These are phyloP conservation scores for Auriscalpium orientale DNA, from an alignment of 768 basidiomycete species.

Conservation along the genomic window DNA sequence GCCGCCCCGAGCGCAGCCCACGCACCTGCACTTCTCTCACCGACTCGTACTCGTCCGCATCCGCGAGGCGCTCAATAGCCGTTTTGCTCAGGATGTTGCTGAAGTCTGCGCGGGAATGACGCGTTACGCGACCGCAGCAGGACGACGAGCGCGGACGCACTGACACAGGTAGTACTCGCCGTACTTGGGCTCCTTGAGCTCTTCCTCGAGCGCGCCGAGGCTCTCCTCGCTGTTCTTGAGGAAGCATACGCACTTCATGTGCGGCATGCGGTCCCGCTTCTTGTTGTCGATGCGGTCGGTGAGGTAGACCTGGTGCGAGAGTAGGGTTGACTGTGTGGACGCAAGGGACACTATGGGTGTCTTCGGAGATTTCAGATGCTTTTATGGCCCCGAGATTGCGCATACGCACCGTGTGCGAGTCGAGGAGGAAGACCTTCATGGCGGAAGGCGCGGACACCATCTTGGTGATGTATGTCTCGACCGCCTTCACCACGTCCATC, in stretches of 20 bases:
- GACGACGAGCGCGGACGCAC: constrained; percentile 56
- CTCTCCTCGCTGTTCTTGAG: constrained; percentile 78
- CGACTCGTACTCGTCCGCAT: constrained; percentile 93
- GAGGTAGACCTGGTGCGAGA: constrained; percentile 95
- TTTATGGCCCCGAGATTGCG: background rate
- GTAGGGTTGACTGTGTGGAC: constrained; percentile 85
- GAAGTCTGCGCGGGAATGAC: constrained; percentile 56
- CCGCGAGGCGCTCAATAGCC: constrained; percentile 86
- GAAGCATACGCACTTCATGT: constrained; percentile 97
- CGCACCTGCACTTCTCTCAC: constrained; percentile 93
- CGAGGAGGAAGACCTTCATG: constrained; percentile 95
- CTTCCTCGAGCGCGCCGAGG: constrained; percentile 73
- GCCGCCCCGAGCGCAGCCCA: constrained; percentile 1
- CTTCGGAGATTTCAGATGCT: constrained; percentile 28
- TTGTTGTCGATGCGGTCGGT: constrained; percentile 97
- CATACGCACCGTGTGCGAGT: constrained; percentile 77
- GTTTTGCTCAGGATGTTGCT: constrained; percentile 88
- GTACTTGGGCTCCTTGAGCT: constrained; percentile 86
- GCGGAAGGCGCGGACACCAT: constrained; percentile 76
- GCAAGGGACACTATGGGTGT: constrained; percentile 95
- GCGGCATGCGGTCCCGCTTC: constrained; percentile 84
- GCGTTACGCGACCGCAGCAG: constrained; percentile 2
- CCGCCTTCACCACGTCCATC: constrained; percentile 96
- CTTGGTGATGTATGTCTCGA: constrained; percentile 89
- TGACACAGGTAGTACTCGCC: constrained; percentile 99